Base-by-base conservation (phyloP, 192 early-diverging fungal genomes). In the Chytriomyces sp. region DNA sequence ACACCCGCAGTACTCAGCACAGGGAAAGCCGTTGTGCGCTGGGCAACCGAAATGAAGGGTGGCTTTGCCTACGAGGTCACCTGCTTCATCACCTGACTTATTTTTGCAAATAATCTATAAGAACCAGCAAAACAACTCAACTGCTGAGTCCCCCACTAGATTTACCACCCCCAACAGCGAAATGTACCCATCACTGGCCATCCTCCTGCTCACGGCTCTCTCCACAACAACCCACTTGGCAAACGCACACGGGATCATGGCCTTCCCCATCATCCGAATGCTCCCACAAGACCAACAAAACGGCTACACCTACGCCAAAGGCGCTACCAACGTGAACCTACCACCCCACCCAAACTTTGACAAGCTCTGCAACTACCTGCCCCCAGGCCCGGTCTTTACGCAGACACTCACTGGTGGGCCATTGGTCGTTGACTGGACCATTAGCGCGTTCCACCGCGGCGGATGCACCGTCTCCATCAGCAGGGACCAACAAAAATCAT, bases 251-350 rank as follows among this genome's bases (percentile, higher is more conserved):
- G 75, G 75, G 8, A 44, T 64, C 26, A 67, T 67, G 64, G 50
- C 28, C 13, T 69, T 8, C 20, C n/a, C 50, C 16, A 47, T 69
- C 68, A 46, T 46, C 44, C 66, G 66, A 10, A 7, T 23, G 11
- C 45, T 67, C 43, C 66, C 68, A 5, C 49, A 57, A 47, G 68
- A 69, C 46, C 68, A 69, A 53, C 68, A 69, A 69, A 13, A 69
- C n/a, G 68, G 68, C 13, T 69, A 53, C 68, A 69, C 68, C 7
- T 69, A 76, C 64, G 63, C 64, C n/a, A 16, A 49, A 24, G 53
- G 63, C 28, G 63, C 63, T 26, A 28, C 26, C 63, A 64, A 64
- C 26, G 63, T 64, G 8, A 64, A 64, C 63, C 9, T 64, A 5
- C 63, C 63, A 16, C 63, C 63, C 11, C 63, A 64, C 26, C 63